Conservation (phyloP, 1,139 yeast species). For the Zhuliangozyma parablackwelliae region DNA sequence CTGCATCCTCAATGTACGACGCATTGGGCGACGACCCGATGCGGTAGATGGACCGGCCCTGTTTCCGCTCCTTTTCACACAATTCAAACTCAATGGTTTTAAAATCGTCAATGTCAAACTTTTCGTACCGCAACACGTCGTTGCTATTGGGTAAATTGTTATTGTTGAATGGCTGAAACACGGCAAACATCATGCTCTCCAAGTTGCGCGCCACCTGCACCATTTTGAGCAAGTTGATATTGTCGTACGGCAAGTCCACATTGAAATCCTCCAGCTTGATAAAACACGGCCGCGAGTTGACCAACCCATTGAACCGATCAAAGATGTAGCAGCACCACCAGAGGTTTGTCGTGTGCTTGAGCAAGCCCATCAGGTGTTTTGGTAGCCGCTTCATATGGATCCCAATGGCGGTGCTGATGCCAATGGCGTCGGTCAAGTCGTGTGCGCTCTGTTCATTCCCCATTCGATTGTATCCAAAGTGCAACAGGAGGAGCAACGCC, state of each 20-base stretch:
- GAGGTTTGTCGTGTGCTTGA: slow-evolving; percentile 21
- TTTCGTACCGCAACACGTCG: slow-evolving; percentile 13
- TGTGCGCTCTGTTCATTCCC: slow-evolving; percentile 37
- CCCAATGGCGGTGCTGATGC: slow-evolving; percentile 26
- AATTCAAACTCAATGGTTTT: slow-evolving; percentile 22
- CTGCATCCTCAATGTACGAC: slow-evolving; percentile 15
- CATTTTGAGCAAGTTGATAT: slow-evolving; percentile 20
- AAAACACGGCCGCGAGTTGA: slow-evolving; percentile 22
- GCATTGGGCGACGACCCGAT: slow-evolving; percentile 1
- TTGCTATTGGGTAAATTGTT: slow-evolving; percentile 6
- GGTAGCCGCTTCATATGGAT: slow-evolving; percentile 26
- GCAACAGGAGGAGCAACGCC: slow-evolving; percentile 25
- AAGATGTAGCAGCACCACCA: slow-evolving; percentile 37
- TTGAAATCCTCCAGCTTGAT: slow-evolving; percentile 28
- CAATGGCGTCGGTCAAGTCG: slow-evolving; percentile 29
- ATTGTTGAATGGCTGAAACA: slow-evolving; percentile 20
- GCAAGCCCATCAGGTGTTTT: slow-evolving; percentile 4
- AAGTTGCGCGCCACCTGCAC: slow-evolving; percentile 24
- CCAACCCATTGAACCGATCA: slow-evolving; percentile 31
- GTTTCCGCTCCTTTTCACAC: slow-evolving; percentile 18
- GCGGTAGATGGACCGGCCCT: not conserved
- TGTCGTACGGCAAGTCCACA: slow-evolving; percentile 26
- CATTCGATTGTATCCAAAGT: slow-evolving; percentile 25
- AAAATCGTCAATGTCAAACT: slow-evolving; percentile 24
- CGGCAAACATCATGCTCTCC: slow-evolving; percentile 24